phyloP scores from a whole-genome alignment of 2,329 filamentous ascomycete genomes.

The Pestalotiopsis sp. region DNA sequence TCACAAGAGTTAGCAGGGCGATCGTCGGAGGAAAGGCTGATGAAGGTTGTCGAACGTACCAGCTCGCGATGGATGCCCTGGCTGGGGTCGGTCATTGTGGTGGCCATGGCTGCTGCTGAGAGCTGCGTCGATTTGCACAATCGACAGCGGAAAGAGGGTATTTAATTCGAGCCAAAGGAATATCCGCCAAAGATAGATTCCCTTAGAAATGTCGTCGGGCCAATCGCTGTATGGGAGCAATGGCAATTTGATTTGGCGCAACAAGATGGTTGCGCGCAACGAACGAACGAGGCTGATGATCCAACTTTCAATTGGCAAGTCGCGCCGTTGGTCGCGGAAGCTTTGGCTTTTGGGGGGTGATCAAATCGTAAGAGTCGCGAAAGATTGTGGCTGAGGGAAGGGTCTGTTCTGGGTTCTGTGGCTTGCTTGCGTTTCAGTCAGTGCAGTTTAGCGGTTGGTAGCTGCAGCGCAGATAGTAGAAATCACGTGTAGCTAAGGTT shows the following conservation, averaged over 20 bases:
- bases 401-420: neutral
- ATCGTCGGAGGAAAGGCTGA: neutral
- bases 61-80: conserved; percentile 46
- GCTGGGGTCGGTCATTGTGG: conserved; percentile 45
- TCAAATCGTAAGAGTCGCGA: neutral
- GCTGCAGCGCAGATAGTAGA: neutral
- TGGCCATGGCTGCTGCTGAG: conserved; percentile 25
- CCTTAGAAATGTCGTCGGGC: neutral
- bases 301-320: conserved; percentile 5
- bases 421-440: neutral
- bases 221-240: neutral
- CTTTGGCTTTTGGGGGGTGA: neutral
- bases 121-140: neutral
- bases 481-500: neutral
- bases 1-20: conserved; percentile 12
- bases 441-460: too few relatives aligned
- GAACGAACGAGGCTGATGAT: conserved; percentile 13
- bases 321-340: neutral
- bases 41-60: conserved; percentile 28
- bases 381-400: neutral
- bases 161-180: neutral
- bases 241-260: conserved; percentile 1
- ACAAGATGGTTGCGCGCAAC: neutral
- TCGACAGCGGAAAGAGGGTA: neutral
- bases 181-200: neutral